These are phyloP conservation scores for Cercospora sesami DNA, from an alignment of 2,329 filamentous ascomycete species.

Conservation along the genomic window DNA sequence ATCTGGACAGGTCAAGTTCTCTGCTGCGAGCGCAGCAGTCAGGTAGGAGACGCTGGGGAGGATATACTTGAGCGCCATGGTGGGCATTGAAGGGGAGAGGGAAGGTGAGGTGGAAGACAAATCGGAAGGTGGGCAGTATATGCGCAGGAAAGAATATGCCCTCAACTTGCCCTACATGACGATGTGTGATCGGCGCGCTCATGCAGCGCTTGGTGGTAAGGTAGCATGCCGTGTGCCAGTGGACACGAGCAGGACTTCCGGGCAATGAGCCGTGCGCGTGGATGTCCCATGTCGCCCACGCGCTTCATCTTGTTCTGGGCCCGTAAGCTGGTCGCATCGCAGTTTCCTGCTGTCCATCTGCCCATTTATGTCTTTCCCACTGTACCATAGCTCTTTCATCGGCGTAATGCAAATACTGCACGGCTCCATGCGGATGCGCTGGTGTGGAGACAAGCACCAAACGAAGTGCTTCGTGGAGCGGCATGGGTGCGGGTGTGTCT, in stretches of 20 bases:
- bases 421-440: background rate
- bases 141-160: background rate
- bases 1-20: constrained; percentile 39
- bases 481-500: background rate
- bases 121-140: background rate
- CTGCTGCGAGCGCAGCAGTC: constrained; percentile 15
- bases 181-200: constrained; percentile 9
- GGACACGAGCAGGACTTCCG: background rate
- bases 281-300: background rate
- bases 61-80: constrained; percentile 19
- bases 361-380: background rate
- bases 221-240: background rate
- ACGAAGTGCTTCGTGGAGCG: background rate
- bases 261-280: background rate
- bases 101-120: background rate
- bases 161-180: background rate
- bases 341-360: background rate
- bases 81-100: background rate
- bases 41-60: constrained; percentile 13
- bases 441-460: background rate
- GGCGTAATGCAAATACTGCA: background rate
- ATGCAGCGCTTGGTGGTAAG: background rate
- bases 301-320: background rate
- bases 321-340: background rate
- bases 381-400: background rate